Base-by-base conservation (phyloP, 345 rosid genomes). In the Lepidium didymum region DNA sequence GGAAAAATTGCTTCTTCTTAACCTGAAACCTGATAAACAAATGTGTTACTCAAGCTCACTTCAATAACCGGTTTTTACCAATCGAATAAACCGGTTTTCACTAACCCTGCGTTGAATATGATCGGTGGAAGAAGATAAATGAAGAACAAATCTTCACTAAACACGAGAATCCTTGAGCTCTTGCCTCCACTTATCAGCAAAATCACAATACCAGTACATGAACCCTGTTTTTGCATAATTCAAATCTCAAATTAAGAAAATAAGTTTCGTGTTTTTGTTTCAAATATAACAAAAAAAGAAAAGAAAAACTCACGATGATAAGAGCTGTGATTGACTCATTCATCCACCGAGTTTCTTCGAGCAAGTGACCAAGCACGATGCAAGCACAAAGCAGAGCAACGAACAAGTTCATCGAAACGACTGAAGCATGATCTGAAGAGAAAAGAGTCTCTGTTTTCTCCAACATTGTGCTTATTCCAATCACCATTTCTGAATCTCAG, bases 61-160 rank as follows among this genome's bases (percentile, higher is more conserved):
- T 58, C 53, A 33, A 15, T 12, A 51, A 31, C 55, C 37, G 40
- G 2, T 9, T 51, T 46, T 60, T 2, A 0, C 14, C 2, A 67
- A 41, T 2, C 16, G 47, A 46, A 6, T 5, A 46, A 69, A 40
- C 46, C 31, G 46, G 38, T 14, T 33, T 38, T 7, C 18, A 78
- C 88, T 77, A 37, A 88, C 99, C 99, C 99, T 0, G 99, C 99
- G 60, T 94, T 94, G 62, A 93, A 94, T 66, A 94, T 91, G 59
- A 94, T 94, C 0, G 99, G 99, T 12, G 99, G 99, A 67, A 94
- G 99, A 71, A 94, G 92, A 80, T 94, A 94, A 67, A 91, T 94
- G 56, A 94, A 94, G 87, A 94, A 94, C 21, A 94, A 74, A 65
- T 94, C 99, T 82, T 94, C 99, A 83, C 95, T 91, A 78, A 94